Base-by-base conservation (phyloP, 164 flowering plant species). In the Kingdonia uniflora region DNA sequence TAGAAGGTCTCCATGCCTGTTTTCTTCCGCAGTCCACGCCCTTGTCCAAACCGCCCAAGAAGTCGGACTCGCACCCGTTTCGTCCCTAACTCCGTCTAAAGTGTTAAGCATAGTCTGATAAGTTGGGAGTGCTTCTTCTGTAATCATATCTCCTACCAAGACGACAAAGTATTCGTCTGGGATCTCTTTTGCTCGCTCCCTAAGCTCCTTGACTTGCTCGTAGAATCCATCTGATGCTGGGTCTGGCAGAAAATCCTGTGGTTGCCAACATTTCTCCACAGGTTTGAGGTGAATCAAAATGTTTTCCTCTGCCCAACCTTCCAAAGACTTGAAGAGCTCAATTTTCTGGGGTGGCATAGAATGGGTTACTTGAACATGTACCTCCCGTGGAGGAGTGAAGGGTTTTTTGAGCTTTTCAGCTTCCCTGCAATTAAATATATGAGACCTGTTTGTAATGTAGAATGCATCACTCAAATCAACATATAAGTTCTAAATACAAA, bases 1-100 rank as follows among this genome's bases (percentile, higher is more conserved):
- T 2, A 83, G 74, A 65, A 76, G 78, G 50, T 76, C 81, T 10
- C 81, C 81, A 38, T 76, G 81, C 68, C 81, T 64, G 62, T 76
- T 76, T 65, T 76, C 81, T 61, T 76, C 81, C 6, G 81, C 81
- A n/a, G 81, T 76, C 78, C 90, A 83, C 2, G 84, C 82, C 66
- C 90, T 73, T 1, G 80, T 83, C 90, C 90, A 83, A 2, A 72
- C 46, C 5, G 82, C 91, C 91, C 91, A 83, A 43, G 87, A 60
- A 49, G 85, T 76, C 23, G 59, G 76, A 71, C 91, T 84, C 6
- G 91, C 87, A 26, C 85, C 91, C 2, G 87, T 84, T 65, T 84
- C 87, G 51, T 77, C 81, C 20, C 74, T 49, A 45, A 74, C 76
- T n/a, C 79, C 81, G 52, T 77, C 81, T 15, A 79, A 72, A 23